Conservation (phyloP, 441 rosid genomes). For the Populus hybrid region DNA sequence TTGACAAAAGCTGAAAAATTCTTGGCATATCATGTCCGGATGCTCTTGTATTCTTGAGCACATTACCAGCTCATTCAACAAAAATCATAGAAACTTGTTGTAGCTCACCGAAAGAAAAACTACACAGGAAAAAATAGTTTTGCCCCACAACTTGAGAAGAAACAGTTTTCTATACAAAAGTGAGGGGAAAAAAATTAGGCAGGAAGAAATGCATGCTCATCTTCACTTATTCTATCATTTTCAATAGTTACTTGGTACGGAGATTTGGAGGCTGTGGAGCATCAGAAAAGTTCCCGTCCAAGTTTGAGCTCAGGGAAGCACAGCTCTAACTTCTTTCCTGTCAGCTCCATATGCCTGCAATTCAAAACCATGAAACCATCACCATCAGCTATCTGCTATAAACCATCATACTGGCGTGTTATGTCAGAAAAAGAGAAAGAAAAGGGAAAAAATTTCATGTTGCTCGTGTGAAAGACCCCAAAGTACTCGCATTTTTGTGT, state of each 20-base stretch:
- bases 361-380: constrained; percentile 12
- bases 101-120: constrained; percentile 1
- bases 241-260: constrained; percentile 2
- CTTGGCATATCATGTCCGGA: not conserved
- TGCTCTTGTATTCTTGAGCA: not conserved
- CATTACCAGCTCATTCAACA: constrained; percentile 12
- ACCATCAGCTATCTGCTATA: not conserved
- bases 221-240: constrained; percentile 27
- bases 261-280: not conserved
- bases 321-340: constrained; percentile 71
- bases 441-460: not conserved
- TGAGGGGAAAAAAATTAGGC: constrained; percentile 14
- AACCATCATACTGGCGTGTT: no score
- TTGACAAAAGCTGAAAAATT: not conserved
- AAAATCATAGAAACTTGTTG: constrained; percentile 7
- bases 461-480: not conserved
- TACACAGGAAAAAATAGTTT: constrained; percentile 1
- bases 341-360: constrained; percentile 83
- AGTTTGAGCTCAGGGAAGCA: constrained; percentile 47
- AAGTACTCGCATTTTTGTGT: not conserved
- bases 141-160: constrained; percentile 18
- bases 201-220: constrained; percentile 9
- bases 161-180: constrained; percentile 24
- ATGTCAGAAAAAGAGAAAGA: not conserved
- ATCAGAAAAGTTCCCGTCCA: not conserved